These are phyloP conservation scores for Phtheirospermum japonicum DNA, from an alignment of 257 asterid species.

Conservation along the genomic window DNA sequence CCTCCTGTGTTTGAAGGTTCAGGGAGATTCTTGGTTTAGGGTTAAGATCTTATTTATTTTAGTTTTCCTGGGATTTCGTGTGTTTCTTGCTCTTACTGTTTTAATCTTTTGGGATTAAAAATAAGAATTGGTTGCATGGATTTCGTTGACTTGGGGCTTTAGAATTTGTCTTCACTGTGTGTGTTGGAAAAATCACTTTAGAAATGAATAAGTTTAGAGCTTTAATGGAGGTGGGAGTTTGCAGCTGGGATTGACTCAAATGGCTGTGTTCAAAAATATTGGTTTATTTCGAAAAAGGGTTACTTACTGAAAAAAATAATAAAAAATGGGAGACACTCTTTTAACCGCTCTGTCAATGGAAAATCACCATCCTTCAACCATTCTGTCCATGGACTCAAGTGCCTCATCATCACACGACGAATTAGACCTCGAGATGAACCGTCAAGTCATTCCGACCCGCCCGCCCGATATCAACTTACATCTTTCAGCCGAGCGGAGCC, in stretches of 20 bases:
- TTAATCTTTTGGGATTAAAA: slow-evolving; percentile 7
- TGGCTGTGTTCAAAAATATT: no score
- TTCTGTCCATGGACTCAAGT: slow-evolving; percentile 72
- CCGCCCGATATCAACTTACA: slow-evolving; percentile 78
- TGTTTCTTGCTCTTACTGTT: no score
- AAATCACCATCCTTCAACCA: slow-evolving; percentile 69
- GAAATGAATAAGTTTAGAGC: slow-evolving; percentile 37
- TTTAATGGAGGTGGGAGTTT: slow-evolving; percentile 44
- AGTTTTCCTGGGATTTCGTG: slow-evolving; percentile 19
- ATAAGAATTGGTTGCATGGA: no score
- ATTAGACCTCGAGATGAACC: slow-evolving; percentile 56
- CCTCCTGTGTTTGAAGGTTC: no score
- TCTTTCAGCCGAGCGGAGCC: slow-evolving; percentile 63
- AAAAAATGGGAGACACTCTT: slow-evolving; percentile 53
- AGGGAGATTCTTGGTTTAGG: no score
- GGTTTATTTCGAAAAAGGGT: no score
- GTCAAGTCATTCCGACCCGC: slow-evolving; percentile 46
- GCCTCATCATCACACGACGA: slow-evolving; percentile 60
- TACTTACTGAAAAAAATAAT: slow-evolving; percentile 30
- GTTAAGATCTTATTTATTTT: no score
- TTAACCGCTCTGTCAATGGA: slow-evolving; percentile 58
- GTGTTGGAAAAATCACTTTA: slow-evolving; percentile 4
- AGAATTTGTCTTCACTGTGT: no score
- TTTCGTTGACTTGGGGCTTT: no score
- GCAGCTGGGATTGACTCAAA: slow-evolving; percentile 43